Base-by-base conservation (phyloP, 2,329 filamentous ascomycete species). In the Diaporthe vaccinii region DNA sequence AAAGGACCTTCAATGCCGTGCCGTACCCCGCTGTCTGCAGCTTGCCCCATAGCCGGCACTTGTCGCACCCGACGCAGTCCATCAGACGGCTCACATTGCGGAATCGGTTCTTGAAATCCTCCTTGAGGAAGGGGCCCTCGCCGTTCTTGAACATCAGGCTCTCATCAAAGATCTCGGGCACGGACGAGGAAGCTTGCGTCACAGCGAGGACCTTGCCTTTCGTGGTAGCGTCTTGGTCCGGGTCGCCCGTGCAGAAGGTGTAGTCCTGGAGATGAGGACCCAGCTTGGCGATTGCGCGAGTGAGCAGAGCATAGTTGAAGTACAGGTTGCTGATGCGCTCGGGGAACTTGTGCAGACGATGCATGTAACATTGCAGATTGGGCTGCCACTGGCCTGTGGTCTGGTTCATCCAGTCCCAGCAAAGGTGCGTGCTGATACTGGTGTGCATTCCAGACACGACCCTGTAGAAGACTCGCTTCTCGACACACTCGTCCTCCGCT, bases 61-160 rank as follows among this genome's bases (percentile, higher is more conserved):
- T 99, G 86, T 99, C 97, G 84, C 97, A 99, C 59, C 97, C 97
- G 28, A 98, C 96, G 79, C 97, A 99, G 84, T 99, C 97, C 97
- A 99, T 99, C 78, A 98, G 89, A 55, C 97, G 92, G 83, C 94
- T 98, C 76, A 99, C 94, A 82, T 99, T 99, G 82, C 97, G 92
- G 89, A 99, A 99, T 22, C 97, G 94, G 84, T 97, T 97, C 80
- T 95, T 93, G 88, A 99, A 99, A 82, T 99, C 97, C 82, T 98
- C 96, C 84, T 98, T 99, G 74, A 99, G 86, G 3, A 91, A 94
- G 3, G 94, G 90, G 1, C 91, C 91, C 82, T 93, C 91, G 74
- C 91, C 91, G 78, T 93, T 93, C 82, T 94, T 94, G 84, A 99
- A 99, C 96, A 99, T 98, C 81, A 97, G 87, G 77, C 92, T 93